These are phyloP conservation scores for Symbiodinium natans DNA, from an alignment of 73 alveolate species.

Conservation along the genomic window DNA sequence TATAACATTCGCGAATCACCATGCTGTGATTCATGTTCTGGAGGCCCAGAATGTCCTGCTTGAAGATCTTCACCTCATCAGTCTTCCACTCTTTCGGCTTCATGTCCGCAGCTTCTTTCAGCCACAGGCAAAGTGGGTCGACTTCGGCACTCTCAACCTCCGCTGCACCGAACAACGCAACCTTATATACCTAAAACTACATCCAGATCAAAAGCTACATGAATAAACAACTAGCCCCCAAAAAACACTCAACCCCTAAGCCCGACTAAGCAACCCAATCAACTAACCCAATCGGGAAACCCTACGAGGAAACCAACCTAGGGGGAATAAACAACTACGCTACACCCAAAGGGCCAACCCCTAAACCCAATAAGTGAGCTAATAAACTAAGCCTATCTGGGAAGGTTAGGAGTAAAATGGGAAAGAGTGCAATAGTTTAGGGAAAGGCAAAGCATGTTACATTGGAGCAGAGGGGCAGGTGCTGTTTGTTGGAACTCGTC, in stretches of 20 bases:
- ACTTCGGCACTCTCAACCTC: not conserved
- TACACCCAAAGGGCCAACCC: not conserved
- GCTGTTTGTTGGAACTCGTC: too few species aligned
- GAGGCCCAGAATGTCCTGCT: not conserved
- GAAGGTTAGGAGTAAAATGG: too few species aligned
- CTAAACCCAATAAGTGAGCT: not conserved
- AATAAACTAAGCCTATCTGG: not conserved
- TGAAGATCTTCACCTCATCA: not conserved
- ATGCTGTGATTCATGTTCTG: not conserved
- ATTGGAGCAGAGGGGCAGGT: too few species aligned
- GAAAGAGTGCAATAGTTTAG: too few species aligned
- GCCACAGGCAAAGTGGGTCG: slow-evolving; percentile 13
- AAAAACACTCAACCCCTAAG: slow-evolving; percentile 9
- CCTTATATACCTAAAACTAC: not conserved
- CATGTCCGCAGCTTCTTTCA: not conserved
- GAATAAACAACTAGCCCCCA: not conserved
- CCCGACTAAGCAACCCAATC: slow-evolving; percentile 28
- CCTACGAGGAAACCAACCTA: not conserved
- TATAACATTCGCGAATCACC: slow-evolving; percentile 16
- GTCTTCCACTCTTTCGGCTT: not conserved
- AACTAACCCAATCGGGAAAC: not conserved
- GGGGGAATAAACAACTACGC: slow-evolving; percentile 27
- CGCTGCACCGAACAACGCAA: too few species aligned
- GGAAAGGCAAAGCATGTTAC: too few species aligned
- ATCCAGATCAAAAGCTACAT: not conserved